Evolutionary conservation across 768 basidiomycete species (phyloP), one percentile per base, ranked within the genome.

Genomic region (Lyophyllum atratum): DNA sequence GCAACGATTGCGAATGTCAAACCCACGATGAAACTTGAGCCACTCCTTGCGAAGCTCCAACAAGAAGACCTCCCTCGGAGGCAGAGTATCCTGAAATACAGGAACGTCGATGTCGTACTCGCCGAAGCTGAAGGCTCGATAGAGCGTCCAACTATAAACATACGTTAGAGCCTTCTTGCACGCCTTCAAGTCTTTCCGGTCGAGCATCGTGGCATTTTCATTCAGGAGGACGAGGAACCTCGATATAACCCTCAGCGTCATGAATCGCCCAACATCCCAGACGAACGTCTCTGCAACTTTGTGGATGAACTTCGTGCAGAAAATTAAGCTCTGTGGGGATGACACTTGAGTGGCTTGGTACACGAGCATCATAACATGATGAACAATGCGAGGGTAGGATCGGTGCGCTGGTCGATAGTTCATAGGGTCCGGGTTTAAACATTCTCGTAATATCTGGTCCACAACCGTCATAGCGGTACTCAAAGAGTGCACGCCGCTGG

Each of bases 221-320:
- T 56, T 37, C 33, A 49, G 26, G 9, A 56, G 48, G 10, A 24
- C 26, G 22, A 50, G 33, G 21, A 56, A 56, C 26, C 55, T 34
- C 22, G 39, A 29, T 2, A 56, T 50, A 12, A 56, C 21, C 46
- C 49, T 46, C 49, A 51, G 21, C 4, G 55, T 50, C 55, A 50
- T 49, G 37, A 51, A 49, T 3, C 43, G 21, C 39, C 49, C 55
- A 25, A 56, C 55, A 19, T 50, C 55, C 55, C 46, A 49, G 25
- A 56, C 17, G 29, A 56, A 56, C 22, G 55, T 56, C 28, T 56
- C 55, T 7, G 47, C 29, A 17, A 56, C 49, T 14, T 49, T 47
- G 33, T 40, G 55, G 37, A 56, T 56, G 31, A 56, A 56, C 22
- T 56, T 50, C 26, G 39, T 33, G 24, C 47, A 56, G 17, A 51